These are phyloP conservation scores for Penicillium manginii DNA, from an alignment of 495 filamentous ascomycete species.

Conservation along the genomic window DNA sequence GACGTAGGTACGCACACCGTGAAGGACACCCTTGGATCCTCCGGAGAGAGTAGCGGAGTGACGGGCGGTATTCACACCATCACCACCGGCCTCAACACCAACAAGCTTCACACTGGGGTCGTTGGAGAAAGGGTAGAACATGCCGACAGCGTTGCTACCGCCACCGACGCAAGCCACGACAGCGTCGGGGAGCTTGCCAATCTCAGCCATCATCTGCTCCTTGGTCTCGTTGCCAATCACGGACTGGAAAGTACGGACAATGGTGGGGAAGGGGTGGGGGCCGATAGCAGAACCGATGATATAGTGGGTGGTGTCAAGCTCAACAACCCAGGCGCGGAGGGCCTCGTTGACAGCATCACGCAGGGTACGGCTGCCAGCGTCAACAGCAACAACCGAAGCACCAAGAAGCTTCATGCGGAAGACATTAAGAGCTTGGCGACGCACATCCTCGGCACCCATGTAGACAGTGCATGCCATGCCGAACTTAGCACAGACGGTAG, in stretches of 20 bases:
- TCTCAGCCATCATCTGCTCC: conserved; percentile 77
- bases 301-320: conserved; percentile 92
- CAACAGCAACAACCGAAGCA: conserved; percentile 84
- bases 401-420: conserved; percentile 95
- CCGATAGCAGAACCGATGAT: conserved; percentile 96
- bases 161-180: conserved; percentile 97
- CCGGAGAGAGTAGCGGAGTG: conserved; percentile 85
- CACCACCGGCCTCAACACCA: conserved; percentile 66
- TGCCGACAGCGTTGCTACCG: conserved; percentile 87
- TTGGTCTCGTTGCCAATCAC: conserved; percentile 94
- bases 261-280: conserved; percentile 94
- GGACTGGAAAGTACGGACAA: conserved; percentile 94
- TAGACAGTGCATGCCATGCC: conserved; percentile 94
- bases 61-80: conserved; percentile 76
- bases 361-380: conserved; percentile 81
- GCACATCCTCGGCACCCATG: conserved; percentile 97
- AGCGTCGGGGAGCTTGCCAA: conserved; percentile 89
- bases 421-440: conserved; percentile 91
- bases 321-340: conserved; percentile 84
- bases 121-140: conserved; percentile 94
- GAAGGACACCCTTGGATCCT: conserved; percentile 86
- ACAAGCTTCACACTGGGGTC: conserved; percentile 84
- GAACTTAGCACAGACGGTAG: conserved; percentile 94
- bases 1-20: conserved; percentile 92
- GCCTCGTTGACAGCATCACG: conserved; percentile 96